Evolutionary conservation across 257 asterid species (phyloP).

Genomic region (Lycium barbarum): DNA sequence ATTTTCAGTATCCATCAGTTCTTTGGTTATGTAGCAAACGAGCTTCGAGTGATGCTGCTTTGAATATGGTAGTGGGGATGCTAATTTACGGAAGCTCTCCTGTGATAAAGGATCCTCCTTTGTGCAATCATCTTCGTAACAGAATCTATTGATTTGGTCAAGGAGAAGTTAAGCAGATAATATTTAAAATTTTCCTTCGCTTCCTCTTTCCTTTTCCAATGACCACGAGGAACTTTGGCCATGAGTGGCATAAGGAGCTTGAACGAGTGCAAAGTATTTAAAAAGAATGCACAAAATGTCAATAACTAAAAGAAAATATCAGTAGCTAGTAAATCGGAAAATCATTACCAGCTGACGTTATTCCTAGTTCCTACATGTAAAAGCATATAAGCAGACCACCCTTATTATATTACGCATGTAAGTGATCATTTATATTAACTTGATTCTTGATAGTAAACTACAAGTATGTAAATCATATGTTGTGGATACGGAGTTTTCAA

Average conservation of each 20-base stretch:
- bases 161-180: constrained; percentile 36
- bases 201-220: neutral
- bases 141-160: constrained; percentile 70
- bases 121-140: constrained; percentile 92
- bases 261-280: neutral
- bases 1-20: constrained; percentile 94
- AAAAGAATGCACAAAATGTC: no score
- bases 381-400: neutral
- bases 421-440: neutral
- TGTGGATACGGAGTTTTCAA: constrained; percentile 99
- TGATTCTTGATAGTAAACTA: constrained; percentile 9
- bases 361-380: neutral
- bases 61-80: constrained; percentile 85
- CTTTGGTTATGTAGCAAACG: constrained; percentile 89
- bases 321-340: neutral
- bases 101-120: constrained; percentile 99
- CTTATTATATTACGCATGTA: neutral
- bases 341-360: neutral
- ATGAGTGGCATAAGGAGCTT: neutral
- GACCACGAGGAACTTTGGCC: neutral
- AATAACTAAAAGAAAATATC: neutral
- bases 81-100: constrained; percentile 92
- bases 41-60: constrained; percentile 99
- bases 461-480: neutral
- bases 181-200: neutral